Percentiles rank a stretch among this genome's conserved stretches.
phyloP scores from a whole-genome alignment of 768 basidiomycete genomes.

The Amylocystis lapponica region DNA sequence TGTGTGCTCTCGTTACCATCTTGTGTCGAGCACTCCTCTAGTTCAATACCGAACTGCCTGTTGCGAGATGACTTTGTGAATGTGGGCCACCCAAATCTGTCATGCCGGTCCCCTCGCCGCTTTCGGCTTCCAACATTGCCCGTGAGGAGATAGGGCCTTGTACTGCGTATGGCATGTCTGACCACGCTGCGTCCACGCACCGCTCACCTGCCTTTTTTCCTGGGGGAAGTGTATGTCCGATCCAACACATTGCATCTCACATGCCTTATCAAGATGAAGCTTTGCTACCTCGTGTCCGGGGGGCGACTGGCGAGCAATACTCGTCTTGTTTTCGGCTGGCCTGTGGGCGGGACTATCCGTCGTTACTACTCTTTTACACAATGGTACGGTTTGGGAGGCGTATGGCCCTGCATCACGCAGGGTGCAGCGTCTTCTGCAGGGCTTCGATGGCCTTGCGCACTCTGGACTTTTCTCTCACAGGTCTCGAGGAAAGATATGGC shows the following conservation, averaged over 20 bases:
- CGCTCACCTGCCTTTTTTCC: constrained; percentile 56
- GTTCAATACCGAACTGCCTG: constrained; percentile 24
- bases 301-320: constrained; percentile 6
- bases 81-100: constrained; percentile 15
- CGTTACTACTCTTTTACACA: constrained; percentile 15
- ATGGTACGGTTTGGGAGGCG: constrained; percentile 10
- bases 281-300: constrained; percentile 24
- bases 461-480: constrained; percentile 21
- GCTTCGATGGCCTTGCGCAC: constrained; percentile 13
- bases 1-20: constrained; percentile 24
- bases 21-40: constrained; percentile 18
- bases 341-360: constrained; percentile 12
- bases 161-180: constrained; percentile 49
- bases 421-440: constrained; percentile 7
- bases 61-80: constrained; percentile 12
- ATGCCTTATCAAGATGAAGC: constrained; percentile 46
- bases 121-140: constrained; percentile 16
- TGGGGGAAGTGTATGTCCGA: constrained; percentile 42
- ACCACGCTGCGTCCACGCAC: constrained; percentile 63
- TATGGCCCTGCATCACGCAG: constrained; percentile 8
- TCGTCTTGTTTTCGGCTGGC: constrained; percentile 8
- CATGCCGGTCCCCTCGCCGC: constrained; percentile 21
- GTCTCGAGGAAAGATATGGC: constrained; percentile 31
- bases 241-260: constrained; percentile 46
- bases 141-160: constrained; percentile 31